phyloP scores from a whole-genome alignment of 495 filamentous ascomycete species.

The Annulohypoxylon nitens region DNA sequence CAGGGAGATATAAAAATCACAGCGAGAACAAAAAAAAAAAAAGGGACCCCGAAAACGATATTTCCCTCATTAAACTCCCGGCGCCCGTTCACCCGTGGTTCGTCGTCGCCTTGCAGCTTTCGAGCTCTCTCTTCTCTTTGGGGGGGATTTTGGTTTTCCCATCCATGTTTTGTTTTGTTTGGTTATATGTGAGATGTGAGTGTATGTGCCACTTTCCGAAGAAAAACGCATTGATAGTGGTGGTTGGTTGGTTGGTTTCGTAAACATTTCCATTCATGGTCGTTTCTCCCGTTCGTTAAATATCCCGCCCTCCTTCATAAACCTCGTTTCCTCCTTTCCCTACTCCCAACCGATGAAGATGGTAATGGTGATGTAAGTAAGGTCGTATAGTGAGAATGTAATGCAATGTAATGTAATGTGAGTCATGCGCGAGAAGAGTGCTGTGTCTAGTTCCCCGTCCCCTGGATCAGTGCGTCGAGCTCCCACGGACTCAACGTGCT shows the following conservation, averaged over 20 bases:
- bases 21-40: not conserved
- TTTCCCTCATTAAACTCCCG: not conserved
- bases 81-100: not conserved
- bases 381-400: not conserved
- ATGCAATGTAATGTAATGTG: not conserved
- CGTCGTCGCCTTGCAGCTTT: slow-evolving; percentile 2
- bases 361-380: not conserved
- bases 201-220: not conserved
- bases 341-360: not conserved
- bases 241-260: not conserved
- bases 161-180: not conserved
- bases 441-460: slow-evolving; percentile 23
- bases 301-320: slow-evolving; percentile 2
- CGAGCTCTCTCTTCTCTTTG: not conserved
- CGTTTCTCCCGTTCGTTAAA: not conserved
- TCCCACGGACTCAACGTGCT: slow-evolving; percentile 82
- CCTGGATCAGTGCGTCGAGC: slow-evolving; percentile 70
- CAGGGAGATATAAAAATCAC: not conserved
- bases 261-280: slow-evolving; percentile 3
- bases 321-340: not conserved
- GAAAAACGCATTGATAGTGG: not conserved
- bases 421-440: not conserved
- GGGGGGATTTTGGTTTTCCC: not conserved
- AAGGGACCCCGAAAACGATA: not conserved
- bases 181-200: too few species aligned